Evolutionary conservation across 495 filamentous ascomycete species (phyloP), one percentile per base, ranked within the genome.

Genomic region (Xylaria nigripes): DNA sequence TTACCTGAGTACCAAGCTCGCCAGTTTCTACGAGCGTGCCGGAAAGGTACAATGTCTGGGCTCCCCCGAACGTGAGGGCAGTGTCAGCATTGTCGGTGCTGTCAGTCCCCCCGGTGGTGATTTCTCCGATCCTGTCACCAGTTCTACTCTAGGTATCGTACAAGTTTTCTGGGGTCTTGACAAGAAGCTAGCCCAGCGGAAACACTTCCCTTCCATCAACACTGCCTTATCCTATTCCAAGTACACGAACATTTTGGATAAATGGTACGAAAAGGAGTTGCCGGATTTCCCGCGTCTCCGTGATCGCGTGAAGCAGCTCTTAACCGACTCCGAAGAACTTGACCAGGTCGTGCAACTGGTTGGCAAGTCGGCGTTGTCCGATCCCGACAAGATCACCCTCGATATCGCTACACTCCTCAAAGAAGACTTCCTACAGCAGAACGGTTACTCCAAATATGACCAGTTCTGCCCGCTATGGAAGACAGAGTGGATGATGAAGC

Each of bases 401-500:
- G 93, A 99, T 68, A 85, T 97, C 55, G 86, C 92, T 22, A 83
- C 81, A 21, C 73, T 99, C 55, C 73, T 99, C 66, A 99, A 99
- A 81, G 93, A 99, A 61, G 93, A 99, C 70, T 99, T 99, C 78
- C 69, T 99, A 55, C 93, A 99, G 74, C 93, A 99, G 69, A 99
- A 99, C 74, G 93, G 93, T 32, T 99, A 99, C 79, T 92, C 87
- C 68, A 87, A 96, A 68, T 96, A 97, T 69, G 94, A 99, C 69
- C 89, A 96, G 74, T 97, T 93, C 81, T 99, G 93, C 68, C 93
- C 93, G 30, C 77, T 99, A 66, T 99, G 92, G 92, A 99, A 99
- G 82, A 99, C 93, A 3, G 84, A 92, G 66, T 99, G 94, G 81
- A 96, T 99, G 93, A 99, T 99, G 93, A 95, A 93, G 79, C 83